Conservation (phyloP, 352 stramenopile genomes). For the Phytophthora vignae region DNA sequence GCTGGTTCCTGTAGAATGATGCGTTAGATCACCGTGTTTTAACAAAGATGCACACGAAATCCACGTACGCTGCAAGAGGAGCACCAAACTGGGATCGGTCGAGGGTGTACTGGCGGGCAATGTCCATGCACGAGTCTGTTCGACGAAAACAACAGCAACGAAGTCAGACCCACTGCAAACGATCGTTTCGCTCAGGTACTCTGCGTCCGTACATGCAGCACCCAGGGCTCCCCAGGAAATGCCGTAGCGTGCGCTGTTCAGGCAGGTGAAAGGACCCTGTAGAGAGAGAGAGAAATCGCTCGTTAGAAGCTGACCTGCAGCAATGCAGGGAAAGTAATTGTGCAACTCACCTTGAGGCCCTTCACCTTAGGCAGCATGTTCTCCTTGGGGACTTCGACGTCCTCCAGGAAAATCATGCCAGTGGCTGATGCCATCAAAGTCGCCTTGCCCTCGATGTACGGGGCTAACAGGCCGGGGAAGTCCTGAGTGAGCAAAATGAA, state of each 20-base stretch:
- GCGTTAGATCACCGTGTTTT: constrained; percentile 2
- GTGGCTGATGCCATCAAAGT: constrained; percentile 95
- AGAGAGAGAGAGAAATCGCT: background rate
- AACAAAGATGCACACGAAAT: background rate
- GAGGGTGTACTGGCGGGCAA: constrained; percentile 95
- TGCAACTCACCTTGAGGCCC: constrained; percentile 69
- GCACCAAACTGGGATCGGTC: constrained; percentile 96
- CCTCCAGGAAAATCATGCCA: constrained; percentile 98
- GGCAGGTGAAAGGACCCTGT: constrained; percentile 96
- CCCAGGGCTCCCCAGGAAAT: constrained; percentile 98
- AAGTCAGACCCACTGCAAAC: constrained; percentile 1
- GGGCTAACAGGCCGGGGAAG: constrained; percentile 92
- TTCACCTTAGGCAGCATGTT: constrained; percentile 95
- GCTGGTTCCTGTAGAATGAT: constrained; percentile 87
- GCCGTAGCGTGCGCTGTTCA: constrained; percentile 98
- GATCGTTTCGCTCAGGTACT: background rate
- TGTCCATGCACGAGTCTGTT: constrained; percentile 93
- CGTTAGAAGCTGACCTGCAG: background rate
- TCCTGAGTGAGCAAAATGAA: constrained; percentile 50
- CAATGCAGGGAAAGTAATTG: background rate
- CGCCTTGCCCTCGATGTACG: constrained; percentile 98
- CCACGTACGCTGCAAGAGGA: constrained; percentile 92
- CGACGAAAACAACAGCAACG: background rate
- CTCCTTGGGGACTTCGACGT: constrained; percentile 94
- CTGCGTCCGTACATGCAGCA: constrained; percentile 82